Base-by-base conservation (phyloP, 805 yeast species). In the Metschnikowia anglica region DNA sequence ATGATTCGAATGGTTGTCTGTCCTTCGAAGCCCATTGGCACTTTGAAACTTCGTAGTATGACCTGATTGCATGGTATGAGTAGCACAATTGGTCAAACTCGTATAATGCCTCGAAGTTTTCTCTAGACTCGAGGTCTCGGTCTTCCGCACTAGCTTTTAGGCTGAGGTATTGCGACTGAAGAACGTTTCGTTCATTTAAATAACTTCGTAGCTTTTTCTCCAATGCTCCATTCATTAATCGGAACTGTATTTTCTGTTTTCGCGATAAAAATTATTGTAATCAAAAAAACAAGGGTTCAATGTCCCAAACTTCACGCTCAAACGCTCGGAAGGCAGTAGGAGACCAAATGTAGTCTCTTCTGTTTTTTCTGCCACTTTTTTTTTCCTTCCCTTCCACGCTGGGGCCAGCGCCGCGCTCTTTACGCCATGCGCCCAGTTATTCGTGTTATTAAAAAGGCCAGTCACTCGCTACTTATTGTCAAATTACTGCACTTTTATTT, bases 41-140 rank as follows among this genome's bases (percentile, higher is more conserved):
- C 25, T 57, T 58, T 11, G 60, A 45, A 19, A 38, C 33, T 13
- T 60, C 62, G 28, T 60, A 46, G 43, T 61, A 62, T 4, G 64
- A 33, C 37, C 53, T 57, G 18, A 54, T 47, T 11, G 61, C 65
- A 30, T 50, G 36, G 41, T 53, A 58, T 19, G 60, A 53, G 41
- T 61, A 63, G 18, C 52, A 34, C 30, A 65, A 45, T 31, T 58
- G 59, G 41, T 65, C 70, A 36, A 58, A 56, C 26, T 56, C 53
- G n/a, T 50, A 39, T 21, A 65, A 46, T 19, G 54, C 40, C 16
- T 51, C 53, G 34, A 55, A 50, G 24, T 31, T 36, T 20, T 38
- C 43, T 26, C 31, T 34, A 16, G 44, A 27, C 16, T 51, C 53
- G 30, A 55, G 51, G 21, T 31, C 43, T 24, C 27, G 41, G 31